Evolutionary conservation across 306 rosid genomes (phyloP).

Genomic region (Cicer pinnatifidum): DNA sequence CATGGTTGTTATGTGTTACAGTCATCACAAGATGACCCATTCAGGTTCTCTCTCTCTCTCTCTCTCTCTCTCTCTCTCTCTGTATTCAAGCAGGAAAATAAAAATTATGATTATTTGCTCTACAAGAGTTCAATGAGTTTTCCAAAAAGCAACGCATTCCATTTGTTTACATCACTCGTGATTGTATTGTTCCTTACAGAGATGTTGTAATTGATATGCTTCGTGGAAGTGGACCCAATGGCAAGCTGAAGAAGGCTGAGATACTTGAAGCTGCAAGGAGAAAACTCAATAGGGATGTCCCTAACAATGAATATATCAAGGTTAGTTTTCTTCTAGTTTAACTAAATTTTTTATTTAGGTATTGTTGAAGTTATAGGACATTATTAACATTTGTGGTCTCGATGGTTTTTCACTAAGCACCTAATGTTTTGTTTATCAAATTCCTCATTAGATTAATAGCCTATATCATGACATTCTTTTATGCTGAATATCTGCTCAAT

Average conservation of each 20-base stretch:
- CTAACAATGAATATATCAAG: slow-evolving; percentile 72
- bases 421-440: neutral
- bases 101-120: neutral
- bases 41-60: slow-evolving; percentile 60
- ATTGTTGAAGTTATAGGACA: neutral
- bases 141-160: neutral
- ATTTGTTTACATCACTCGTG: slow-evolving; percentile 35
- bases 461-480: neutral
- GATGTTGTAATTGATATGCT: slow-evolving; percentile 79
- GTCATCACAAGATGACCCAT: slow-evolving; percentile 70
- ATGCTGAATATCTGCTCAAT: slow-evolving; percentile 10
- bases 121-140: slow-evolving; percentile 2
- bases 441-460: neutral
- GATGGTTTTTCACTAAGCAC: neutral
- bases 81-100: neutral
- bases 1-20: slow-evolving; percentile 71
- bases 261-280: slow-evolving; percentile 68
- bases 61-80: neutral
- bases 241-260: slow-evolving; percentile 73
- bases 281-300: slow-evolving; percentile 64
- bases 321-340: slow-evolving; percentile 48
- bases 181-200: slow-evolving; percentile 56
- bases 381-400: neutral
- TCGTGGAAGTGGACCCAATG: slow-evolving; percentile 62
- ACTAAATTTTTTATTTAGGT: neutral